Base-by-base conservation (phyloP, 2,329 filamentous ascomycete genomes). In the Fusarium multiceps region DNA sequence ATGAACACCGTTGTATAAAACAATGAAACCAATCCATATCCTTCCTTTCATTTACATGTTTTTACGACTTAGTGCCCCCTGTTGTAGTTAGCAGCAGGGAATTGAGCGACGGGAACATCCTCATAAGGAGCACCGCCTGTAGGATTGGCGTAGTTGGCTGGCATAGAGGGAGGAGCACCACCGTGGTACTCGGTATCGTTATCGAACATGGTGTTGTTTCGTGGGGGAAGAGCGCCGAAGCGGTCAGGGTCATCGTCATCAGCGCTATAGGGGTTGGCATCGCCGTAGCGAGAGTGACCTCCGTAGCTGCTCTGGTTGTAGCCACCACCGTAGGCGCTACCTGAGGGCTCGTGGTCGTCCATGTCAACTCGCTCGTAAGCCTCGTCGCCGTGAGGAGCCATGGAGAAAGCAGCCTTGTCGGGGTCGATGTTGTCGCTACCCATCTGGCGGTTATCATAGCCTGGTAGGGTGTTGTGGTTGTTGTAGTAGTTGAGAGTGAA, bases 321-420 rank as follows among this genome's bases (percentile, higher is more conserved):
- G 51, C 61, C 65, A 50, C 61, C 63, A 32, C 64, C 66, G 30
- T 72, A 72, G 20, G 68, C 45, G 34, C 69, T 71, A 27, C 71
- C 68, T 5, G 68, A 55, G 12, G 68, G 69, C 56, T 86, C 82
- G 66, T 88, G 83, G 72, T 88, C 85, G 60, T 87, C 82, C 79
- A 83, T 82, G 77, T 89, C 84, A 66, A 90, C 84, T 16, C 87
- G 87, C 53, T 88, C 87, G 74, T 91, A 91, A 45, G 87, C 85
- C 74, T 90, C 89, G 69, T 91, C 89, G 72, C 89, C 88, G 74
- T 89, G 86, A n/a, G 88, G 87, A 16, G 87, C 87, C 78, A 89
- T 89, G 59, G 88, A 90, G 80, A 91, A 91, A 63, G 89, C 89
- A 28, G 89, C 88, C 82, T 90, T 90, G 78, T 91, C 89, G 1